A percentile compares a stretch with the other conserved stretches of the same genome.
Conservation (phyloP, 129 eudicot genomes). For the Escallonia rubra region DNA sequence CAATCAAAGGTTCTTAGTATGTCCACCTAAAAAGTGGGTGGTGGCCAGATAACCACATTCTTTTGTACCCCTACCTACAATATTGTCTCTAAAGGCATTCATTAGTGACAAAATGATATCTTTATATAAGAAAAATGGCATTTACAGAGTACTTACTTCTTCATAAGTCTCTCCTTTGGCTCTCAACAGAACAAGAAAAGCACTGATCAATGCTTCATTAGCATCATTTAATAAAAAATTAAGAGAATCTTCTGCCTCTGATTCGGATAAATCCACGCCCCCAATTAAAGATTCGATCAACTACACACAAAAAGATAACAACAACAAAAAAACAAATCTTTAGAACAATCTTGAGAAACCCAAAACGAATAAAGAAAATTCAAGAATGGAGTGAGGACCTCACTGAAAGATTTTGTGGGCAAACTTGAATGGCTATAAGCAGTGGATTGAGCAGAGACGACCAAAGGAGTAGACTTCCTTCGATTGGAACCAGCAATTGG, state of each 20-base stretch:
- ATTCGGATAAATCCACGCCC: no score
- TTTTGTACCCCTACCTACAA: no score
- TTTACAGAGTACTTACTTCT: no score
- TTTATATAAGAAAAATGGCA: background rate
- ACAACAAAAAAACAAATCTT: background rate
- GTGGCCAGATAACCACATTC: no score
- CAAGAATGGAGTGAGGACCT: slow-evolving; percentile 21
- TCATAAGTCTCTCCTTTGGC: no score
- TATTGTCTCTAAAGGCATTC: no score
- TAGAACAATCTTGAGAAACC: background rate
- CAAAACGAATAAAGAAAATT: background rate
- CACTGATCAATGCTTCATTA: no score
- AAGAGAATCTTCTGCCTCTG: background rate
- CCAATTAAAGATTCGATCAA: no score
- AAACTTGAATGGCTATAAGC: slow-evolving; percentile 14
- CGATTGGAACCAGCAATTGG: background rate
- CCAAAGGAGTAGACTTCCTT: background rate
- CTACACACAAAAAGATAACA: background rate
- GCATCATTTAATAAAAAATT: slow-evolving; percentile 34
- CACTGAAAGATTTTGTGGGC: slow-evolving; percentile 26
- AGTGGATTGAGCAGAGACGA: slow-evolving; percentile 3
- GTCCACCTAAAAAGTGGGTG: no score
- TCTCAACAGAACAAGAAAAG: no score
- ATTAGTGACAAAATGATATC: background rate
- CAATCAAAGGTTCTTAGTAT: background rate